Base-by-base conservation (phyloP, 805 yeast species). In the Ogataea naganishii region DNA sequence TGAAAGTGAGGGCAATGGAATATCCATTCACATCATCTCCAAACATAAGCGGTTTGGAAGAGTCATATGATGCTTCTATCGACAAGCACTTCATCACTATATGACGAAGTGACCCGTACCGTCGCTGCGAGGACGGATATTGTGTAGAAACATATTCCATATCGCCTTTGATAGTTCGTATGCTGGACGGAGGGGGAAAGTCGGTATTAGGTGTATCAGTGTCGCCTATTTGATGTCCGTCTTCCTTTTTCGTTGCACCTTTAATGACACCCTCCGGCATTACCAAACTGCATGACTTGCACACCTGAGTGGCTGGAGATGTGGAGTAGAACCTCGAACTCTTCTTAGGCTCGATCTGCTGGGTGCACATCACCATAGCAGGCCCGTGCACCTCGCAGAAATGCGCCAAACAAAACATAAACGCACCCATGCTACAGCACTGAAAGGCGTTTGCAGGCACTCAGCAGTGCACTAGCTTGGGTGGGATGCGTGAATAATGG, bases 301-400 rank as follows among this genome's bases (percentile, higher is more conserved):
- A 80, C 8, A 49, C 34, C 17, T 53, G 55, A 1, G 56, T 41
- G 16, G 36, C 38, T 5, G 56, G 49, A 42, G 63, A 62, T 39
- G 64, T 61, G 23, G 63, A 64, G 46, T 29, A 68, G 60, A 20
- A 67, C 49, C 7, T 56, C 32, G 24, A 56, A 38, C 23, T 47
- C 46, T 16, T 48, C 38, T 6, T 44, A 29, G n/a, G 38, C 2
- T 48, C 31, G 3, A 51, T 44, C 16, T 49, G 40, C 40, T 76
- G 83, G 0, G 86, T 76, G 38, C 82, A 78, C 46, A 76, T 52
- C 2, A 80, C 59, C 23, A 75, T 67, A 9, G 75, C 60, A 0
- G 89, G 88, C 0, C 89, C 89, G 46, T 80, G 88, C 14, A 73
- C 66, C 51, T 80, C 89, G 50, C 89, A 80, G 50, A 80, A 80